Percentiles rank a stretch among this genome's conserved stretches.
Evolutionary conservation across 2,329 filamentous ascomycete genomes (phyloP).

Genomic region (Monosporascus sp.): DNA sequence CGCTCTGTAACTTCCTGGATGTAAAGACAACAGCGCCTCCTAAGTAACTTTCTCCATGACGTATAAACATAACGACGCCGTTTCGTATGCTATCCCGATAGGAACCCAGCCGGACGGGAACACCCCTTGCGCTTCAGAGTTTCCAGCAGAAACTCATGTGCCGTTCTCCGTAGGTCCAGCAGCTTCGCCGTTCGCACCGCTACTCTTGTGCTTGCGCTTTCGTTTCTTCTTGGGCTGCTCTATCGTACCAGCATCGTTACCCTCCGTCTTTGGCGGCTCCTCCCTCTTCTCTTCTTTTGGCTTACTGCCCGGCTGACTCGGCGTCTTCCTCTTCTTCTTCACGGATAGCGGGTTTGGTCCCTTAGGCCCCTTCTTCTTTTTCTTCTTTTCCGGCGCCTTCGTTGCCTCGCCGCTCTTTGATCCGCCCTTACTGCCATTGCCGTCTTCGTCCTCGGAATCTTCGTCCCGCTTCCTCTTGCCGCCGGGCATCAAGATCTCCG

Average conservation of each 20-base stretch:
- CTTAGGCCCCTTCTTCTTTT: conserved; percentile 56
- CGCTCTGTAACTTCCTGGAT: too few relatives aligned
- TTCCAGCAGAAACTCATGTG: neutral
- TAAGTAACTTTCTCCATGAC: neutral
- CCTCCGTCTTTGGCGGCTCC: conserved; percentile 5
- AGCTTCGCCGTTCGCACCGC: conserved; percentile 2
- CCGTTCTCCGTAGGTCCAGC: neutral
- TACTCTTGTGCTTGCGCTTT: conserved; percentile 23
- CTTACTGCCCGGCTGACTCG: conserved; percentile 13
- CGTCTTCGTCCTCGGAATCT: conserved; percentile 32
- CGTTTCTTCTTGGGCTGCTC: conserved; percentile 12
- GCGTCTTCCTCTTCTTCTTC: conserved; percentile 60
- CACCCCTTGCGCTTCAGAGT: neutral
- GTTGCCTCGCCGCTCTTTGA: conserved; percentile 15
- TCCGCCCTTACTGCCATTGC: conserved; percentile 20
- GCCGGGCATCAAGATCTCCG: conserved; percentile 54
- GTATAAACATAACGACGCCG: too few relatives aligned
- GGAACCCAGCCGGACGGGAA: too few relatives aligned
- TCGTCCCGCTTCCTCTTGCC: conserved; percentile 46
- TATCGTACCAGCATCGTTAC: neutral
- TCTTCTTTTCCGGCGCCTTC: conserved; percentile 40
- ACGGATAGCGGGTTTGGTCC: conserved; percentile 66
- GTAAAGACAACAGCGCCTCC: too few relatives aligned
- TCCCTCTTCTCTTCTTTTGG: conserved; percentile 14
- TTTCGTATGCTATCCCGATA: too few relatives aligned